These are phyloP conservation scores for Fusarium tricinctum DNA, from an alignment of 2,329 filamentous ascomycete species.

Conservation along the genomic window DNA sequence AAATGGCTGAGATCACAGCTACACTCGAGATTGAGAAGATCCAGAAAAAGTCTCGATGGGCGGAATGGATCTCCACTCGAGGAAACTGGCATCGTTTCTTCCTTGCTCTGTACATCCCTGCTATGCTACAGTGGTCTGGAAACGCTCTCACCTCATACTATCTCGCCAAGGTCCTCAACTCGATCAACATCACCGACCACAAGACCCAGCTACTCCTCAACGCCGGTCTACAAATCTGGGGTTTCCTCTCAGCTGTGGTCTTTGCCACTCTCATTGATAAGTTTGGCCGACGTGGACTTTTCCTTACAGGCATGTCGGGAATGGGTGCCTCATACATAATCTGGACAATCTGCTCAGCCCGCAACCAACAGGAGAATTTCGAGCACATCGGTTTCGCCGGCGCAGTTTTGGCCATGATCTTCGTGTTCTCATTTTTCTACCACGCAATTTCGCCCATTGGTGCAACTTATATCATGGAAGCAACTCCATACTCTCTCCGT, in stretches of 20 bases:
- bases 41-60: conserved; percentile 43
- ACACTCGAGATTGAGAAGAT: conserved; percentile 47
- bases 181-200: conserved; percentile 55
- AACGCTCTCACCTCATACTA: conserved; percentile 56
- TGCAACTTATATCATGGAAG: conserved; percentile 62
- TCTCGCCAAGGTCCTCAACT: conserved; percentile 57
- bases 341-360: conserved; percentile 59
- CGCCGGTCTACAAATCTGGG: conserved; percentile 53
- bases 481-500: conserved; percentile 54
- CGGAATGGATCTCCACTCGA: conserved; percentile 37
- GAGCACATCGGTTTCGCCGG: conserved; percentile 54
- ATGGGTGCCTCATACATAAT: conserved; percentile 56
- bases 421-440: conserved; percentile 45
- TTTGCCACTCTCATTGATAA: conserved; percentile 58
- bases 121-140: conserved; percentile 52
- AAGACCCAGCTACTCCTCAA: conserved; percentile 53
- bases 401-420: conserved; percentile 59
- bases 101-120: conserved; percentile 49
- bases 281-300: conserved; percentile 59
- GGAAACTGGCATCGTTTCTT: conserved; percentile 53
- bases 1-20: conserved; percentile 45
- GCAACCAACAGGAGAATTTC: conserved; percentile 50
- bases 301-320: conserved; percentile 53
- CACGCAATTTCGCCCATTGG: conserved; percentile 58
- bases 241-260: conserved; percentile 52